Evolutionary conservation across 768 basidiomycete species (phyloP), one percentile per base, ranked within the genome.

Genomic region (Termitomyces sp.): DNA sequence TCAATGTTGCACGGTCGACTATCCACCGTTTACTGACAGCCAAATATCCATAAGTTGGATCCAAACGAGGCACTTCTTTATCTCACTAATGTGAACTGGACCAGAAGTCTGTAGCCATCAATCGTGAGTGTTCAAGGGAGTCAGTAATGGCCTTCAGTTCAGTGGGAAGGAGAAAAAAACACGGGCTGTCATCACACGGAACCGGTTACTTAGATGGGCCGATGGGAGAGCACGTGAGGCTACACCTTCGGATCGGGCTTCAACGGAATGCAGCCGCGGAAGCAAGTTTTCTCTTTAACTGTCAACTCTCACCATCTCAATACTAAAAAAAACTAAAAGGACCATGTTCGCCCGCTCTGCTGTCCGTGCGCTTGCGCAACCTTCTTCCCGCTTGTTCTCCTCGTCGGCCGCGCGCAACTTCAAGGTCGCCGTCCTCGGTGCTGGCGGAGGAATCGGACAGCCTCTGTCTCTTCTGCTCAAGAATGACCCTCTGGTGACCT

Each of bases 391-490:
- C 66, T 74, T 80, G 52, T 93, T 93, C 77, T 91, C 89, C 45
- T 85, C 90, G 26, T 85, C 87, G 22, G 76, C 82, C 24, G 67
- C 84, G 44, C 81, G 85, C 65, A 80, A 79, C 60, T 87, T 85
- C 62, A 95, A 94, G 78, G 96, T 97, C 70, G 90, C 90, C 49
- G 95, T 99, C 58, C 90, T 97, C 70, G 96, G 96, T 65, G 97
- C 97, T 58, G 96, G 93, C 65, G 96, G 96, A 80, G 96, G 96
- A 73, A 98, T 98, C 71, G 96, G 96, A 70, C 96, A 98, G 73
- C 95, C 96, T 67, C 78, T 98, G 65, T 96, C 93, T 46, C 77
- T 98, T 61, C 80, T 97, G 61, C 85, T 98, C 70, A 98, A 98
- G 81, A 83, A 76, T 62, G 90, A 99, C 78, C 93, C 93, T 42